Evolutionary conservation across 257 asterid species (phyloP).

Genomic region (Solanum sitiens): DNA sequence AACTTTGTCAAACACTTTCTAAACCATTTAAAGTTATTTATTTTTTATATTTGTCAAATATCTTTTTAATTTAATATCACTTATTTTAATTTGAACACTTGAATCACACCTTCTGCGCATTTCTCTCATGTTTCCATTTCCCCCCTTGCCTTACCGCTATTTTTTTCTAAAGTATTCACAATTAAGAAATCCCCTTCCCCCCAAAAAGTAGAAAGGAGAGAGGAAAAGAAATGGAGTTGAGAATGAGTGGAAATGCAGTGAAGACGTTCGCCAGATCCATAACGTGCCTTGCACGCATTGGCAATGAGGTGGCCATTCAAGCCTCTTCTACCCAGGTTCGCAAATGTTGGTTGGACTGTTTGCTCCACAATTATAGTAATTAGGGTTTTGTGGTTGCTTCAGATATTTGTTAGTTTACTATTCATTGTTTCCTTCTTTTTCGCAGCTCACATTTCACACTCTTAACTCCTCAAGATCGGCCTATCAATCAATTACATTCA

Average conservation of each 20-base stretch:
- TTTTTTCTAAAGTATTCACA: neutral
- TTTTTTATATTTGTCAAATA: no score
- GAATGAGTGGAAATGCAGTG: conserved; percentile 71
- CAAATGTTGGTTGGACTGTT: neutral
- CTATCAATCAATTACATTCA: conserved; percentile 65
- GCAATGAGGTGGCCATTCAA: conserved; percentile 78
- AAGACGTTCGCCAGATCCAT: conserved; percentile 77
- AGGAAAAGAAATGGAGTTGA: conserved; percentile 51
- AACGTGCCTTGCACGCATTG: conserved; percentile 90
- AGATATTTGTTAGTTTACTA: neutral
- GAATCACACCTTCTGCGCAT: no score
- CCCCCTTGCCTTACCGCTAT: neutral
- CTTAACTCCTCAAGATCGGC: conserved; percentile 90
- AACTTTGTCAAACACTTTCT: no score
- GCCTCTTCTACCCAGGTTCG: conserved; percentile 67
- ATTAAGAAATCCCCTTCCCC: neutral
- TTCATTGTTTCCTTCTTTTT: neutral
- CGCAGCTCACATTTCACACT: conserved; percentile 66
- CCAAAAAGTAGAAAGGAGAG: neutral
- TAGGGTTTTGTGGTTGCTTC: conserved; percentile 11
- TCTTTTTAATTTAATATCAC: no score
- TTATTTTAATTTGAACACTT: no score
- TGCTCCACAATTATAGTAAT: neutral
- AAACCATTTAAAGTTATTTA: no score
- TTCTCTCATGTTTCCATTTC: no score